Conservation (phyloP, 2,329 filamentous ascomycete species). For the Lachnum nothofagi region DNA sequence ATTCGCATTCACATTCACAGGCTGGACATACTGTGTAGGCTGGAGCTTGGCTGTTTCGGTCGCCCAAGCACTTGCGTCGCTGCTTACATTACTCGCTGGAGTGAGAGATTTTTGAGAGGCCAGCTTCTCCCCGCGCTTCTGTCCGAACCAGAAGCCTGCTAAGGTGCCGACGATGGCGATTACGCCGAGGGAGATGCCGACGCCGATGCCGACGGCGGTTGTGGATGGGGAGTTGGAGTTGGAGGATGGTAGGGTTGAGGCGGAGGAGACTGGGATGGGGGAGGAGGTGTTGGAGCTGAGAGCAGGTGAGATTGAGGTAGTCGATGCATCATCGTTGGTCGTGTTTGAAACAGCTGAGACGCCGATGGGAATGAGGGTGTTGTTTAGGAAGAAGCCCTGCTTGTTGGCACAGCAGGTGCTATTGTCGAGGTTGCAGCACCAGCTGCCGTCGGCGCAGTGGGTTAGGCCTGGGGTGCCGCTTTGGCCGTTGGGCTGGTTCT, state of each 20-base stretch:
- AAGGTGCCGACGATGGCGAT: not conserved
- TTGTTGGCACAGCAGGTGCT: not conserved
- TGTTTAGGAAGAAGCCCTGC: not conserved
- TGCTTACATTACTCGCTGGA: not conserved
- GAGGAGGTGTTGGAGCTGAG: not conserved
- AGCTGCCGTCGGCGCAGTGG: not conserved
- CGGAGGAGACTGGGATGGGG: not conserved
- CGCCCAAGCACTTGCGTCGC: not conserved
- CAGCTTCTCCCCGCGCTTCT: slow-evolving; percentile 1
- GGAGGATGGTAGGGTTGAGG: not conserved
- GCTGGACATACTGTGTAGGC: not conserved
- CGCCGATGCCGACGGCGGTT: not conserved
- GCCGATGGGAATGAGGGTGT: not conserved
- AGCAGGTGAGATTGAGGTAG: not conserved
- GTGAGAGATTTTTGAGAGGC: not conserved
- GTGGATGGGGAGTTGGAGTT: not conserved
- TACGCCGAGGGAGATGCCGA: not conserved
- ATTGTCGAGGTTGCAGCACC: not conserved
- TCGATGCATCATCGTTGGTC: not conserved
- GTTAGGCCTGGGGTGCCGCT: not conserved
- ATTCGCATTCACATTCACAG: not conserved
- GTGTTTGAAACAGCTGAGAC: too few species aligned
- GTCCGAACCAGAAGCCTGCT: slow-evolving; percentile 1
- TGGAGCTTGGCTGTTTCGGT: not conserved
- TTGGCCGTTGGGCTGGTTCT: too few species aligned